Evolutionary conservation across 2,329 filamentous ascomycete genomes (phyloP).

Genomic region (Teratosphaeria zuluensis): DNA sequence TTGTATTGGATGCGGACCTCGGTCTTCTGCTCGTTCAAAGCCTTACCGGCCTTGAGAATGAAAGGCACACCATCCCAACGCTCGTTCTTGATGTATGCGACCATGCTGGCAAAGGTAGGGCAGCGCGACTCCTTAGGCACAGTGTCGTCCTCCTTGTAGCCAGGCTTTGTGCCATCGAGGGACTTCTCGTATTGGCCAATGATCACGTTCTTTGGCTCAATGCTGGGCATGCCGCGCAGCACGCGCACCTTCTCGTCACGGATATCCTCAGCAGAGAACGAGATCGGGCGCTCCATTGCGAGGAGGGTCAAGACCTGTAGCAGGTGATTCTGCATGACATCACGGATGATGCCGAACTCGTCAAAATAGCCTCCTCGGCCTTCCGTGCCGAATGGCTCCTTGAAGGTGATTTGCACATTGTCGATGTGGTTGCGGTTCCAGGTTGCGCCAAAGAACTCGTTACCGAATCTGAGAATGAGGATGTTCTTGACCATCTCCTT

Average conservation of each 20-base stretch:
- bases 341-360: constrained; percentile 97
- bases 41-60: constrained; percentile 97
- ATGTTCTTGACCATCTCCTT: constrained; percentile 99
- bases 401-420: constrained; percentile 98
- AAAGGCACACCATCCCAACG: constrained; percentile 98
- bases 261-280: constrained; percentile 95
- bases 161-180: constrained; percentile 88
- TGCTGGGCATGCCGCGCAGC: constrained; percentile 81
- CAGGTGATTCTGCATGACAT: constrained; percentile 99
- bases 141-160: constrained; percentile 97
- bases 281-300: constrained; percentile 96
- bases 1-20: constrained; percentile 99
- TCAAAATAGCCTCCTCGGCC: constrained; percentile 98
- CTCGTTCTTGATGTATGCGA: constrained; percentile 99
- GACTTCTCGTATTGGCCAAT: constrained; percentile 98
- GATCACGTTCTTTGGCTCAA: constrained; percentile 99
- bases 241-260: constrained; percentile 98
- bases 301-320: constrained; percentile 92
- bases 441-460: constrained; percentile 95
- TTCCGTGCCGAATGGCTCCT: constrained; percentile 97
- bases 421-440: constrained; percentile 99
- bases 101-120: constrained; percentile 95
- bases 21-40: constrained; percentile 98
- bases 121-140: constrained; percentile 95
- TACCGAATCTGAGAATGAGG: constrained; percentile 92